These are phyloP conservation scores for Plasmodium malariae DNA, from an alignment of 169 alveolate genomes.

Conservation along the genomic window DNA sequence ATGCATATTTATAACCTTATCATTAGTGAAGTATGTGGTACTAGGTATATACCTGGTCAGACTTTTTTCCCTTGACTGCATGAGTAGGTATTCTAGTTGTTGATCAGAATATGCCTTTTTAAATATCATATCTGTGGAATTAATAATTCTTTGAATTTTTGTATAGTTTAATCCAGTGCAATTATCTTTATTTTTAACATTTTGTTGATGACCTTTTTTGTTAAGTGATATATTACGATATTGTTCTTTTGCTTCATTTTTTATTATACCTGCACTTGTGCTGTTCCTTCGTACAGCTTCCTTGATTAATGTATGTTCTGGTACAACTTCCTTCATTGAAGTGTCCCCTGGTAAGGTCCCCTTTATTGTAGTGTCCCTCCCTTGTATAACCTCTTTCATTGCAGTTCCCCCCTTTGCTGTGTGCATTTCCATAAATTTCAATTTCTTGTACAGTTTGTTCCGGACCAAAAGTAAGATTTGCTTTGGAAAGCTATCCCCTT, in stretches of 20 bases:
- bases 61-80: background rate
- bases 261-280: background rate
- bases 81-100: conserved; percentile 14
- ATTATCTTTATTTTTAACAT: background rate
- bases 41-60: background rate
- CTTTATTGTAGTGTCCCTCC: no score
- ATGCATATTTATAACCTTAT: conserved; percentile 6
- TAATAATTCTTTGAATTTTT: conserved; percentile 10
- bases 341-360: no score
- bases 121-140: conserved; percentile 3
- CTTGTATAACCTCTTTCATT: background rate
- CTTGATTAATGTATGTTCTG: no score
- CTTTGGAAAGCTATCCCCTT: conserved; percentile 11
- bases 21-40: background rate
- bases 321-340: background rate
- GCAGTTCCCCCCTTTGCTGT: background rate
- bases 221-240: no score
- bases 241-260: background rate
- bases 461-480: background rate
- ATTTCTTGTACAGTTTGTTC: conserved; percentile 8
- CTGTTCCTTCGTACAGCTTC: background rate
- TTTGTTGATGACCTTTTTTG: background rate
- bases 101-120: background rate
- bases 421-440: conserved; percentile 9
- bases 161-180: background rate